phyloP scores from a whole-genome alignment of 257 asterid species.

The Plantago elongata region DNA sequence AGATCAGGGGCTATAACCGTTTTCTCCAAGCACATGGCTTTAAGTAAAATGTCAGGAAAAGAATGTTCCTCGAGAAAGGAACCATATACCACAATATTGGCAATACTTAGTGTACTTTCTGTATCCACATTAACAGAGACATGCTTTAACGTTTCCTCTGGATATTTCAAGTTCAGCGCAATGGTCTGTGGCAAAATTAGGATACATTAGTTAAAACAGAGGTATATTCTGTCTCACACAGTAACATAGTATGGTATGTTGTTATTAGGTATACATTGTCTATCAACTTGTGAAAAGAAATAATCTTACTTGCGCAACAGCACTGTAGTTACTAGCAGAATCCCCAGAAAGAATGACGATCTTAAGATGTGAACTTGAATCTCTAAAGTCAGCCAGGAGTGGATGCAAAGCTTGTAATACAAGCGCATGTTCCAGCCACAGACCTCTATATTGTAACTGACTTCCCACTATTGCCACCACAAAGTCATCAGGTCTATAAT shows the following conservation, averaged over 20 bases:
- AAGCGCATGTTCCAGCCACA: constrained; percentile 90
- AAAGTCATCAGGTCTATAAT: constrained; percentile 41
- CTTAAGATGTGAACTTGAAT: constrained; percentile 55
- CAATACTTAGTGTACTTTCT: constrained; percentile 39
- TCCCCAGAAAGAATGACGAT: constrained; percentile 55
- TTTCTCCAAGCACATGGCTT: constrained; percentile 82
- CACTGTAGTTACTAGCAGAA: constrained; percentile 56
- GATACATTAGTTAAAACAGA: constrained; percentile 12
- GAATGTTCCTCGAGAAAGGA: constrained; percentile 72
- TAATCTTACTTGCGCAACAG: constrained; percentile 60
- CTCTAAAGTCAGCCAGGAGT: constrained; percentile 36
- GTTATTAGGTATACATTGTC: background rate
- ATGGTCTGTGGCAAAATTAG: constrained; percentile 46
- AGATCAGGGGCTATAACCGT: constrained; percentile 83
- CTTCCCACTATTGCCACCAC: constrained; percentile 69
- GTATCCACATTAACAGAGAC: constrained; percentile 36
- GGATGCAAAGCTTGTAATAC: constrained; percentile 73
- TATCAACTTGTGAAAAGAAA: constrained; percentile 5
- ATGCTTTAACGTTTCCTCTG: constrained; percentile 62
- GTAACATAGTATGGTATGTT: background rate
- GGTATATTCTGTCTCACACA: no score
- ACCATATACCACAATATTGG: constrained; percentile 80
- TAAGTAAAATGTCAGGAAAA: constrained; percentile 72
- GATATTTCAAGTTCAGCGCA: constrained; percentile 63
- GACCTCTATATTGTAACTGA: constrained; percentile 62